These are phyloP conservation scores for Clarireedia paspali DNA, from an alignment of 2,329 filamentous ascomycete genomes.

Conservation along the genomic window DNA sequence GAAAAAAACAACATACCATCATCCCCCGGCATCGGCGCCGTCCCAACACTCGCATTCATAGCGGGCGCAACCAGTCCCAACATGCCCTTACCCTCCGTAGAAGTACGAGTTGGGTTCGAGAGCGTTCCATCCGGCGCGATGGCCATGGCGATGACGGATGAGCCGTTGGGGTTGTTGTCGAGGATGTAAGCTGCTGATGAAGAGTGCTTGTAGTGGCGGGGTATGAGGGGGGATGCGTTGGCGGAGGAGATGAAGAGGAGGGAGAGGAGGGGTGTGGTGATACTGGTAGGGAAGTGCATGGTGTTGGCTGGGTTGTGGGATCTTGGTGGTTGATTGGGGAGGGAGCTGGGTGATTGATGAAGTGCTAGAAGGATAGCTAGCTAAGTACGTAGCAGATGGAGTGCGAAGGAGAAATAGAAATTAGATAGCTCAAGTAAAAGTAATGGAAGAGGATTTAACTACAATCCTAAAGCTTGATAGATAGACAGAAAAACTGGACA, in stretches of 20 bases:
- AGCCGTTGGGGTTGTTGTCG: slow-evolving; percentile 40
- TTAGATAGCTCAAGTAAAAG: too few relatives aligned
- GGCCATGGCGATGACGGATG: slow-evolving; percentile 41
- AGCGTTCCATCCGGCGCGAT: slow-evolving; percentile 41
- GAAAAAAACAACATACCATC: background rate
- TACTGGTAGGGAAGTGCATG: background rate
- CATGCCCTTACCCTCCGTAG: slow-evolving; percentile 41
- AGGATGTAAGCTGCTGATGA: slow-evolving; percentile 43
- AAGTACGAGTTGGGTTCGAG: slow-evolving; percentile 32
- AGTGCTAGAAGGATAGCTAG: too few relatives aligned
- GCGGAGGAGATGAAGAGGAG: background rate
- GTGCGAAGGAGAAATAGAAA: too few relatives aligned
- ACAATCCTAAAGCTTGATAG: too few relatives aligned
- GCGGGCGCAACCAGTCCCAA: slow-evolving; percentile 30
- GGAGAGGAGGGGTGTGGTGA: too few relatives aligned
- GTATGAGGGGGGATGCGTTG: background rate
- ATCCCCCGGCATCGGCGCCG: background rate
- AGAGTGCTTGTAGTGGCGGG: background rate
- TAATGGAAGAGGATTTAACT: too few relatives aligned
- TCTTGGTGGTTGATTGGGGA: too few relatives aligned
- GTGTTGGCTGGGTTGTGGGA: background rate
- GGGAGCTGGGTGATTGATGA: too few relatives aligned
- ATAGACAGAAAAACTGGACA: too few relatives aligned
- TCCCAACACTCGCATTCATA: background rate
- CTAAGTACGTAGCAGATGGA: too few relatives aligned